Evolutionary conservation across 805 yeast species (phyloP).

Genomic region (Schwanniomyces vanrijiae): DNA sequence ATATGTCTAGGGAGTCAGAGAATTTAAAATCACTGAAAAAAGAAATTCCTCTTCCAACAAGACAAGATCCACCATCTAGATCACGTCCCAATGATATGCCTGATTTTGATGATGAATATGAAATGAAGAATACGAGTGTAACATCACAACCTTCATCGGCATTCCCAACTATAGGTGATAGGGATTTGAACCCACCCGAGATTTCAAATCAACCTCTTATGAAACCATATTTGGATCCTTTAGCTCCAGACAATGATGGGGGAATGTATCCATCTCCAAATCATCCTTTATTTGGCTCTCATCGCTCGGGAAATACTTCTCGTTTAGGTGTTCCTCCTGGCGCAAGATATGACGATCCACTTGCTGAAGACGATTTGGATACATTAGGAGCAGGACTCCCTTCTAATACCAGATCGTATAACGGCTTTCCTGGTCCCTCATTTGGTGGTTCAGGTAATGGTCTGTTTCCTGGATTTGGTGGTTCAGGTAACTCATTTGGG

Average conservation of each 20-base stretch:
- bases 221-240: constrained; percentile 46
- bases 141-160: constrained; percentile 1
- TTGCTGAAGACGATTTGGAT: constrained; percentile 43
- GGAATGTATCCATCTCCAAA: constrained; percentile 56
- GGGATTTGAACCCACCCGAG: constrained; percentile 51
- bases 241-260: constrained; percentile 30
- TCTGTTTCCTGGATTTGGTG: not conserved
- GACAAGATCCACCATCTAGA: not conserved
- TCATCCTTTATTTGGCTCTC: constrained; percentile 49
- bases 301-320: constrained; percentile 20
- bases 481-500: not conserved
- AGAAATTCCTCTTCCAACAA: not conserved
- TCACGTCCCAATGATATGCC: constrained; percentile 43
- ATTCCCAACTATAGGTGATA: constrained; percentile 44
- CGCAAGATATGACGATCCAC: constrained; percentile 54
- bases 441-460: not conserved
- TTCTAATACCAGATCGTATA: constrained; percentile 29
- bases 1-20: not conserved
- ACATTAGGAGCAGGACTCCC: constrained; percentile 48
- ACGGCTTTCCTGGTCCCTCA: constrained; percentile 6
- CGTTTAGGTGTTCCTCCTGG: constrained; percentile 44
- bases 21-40: not conserved
- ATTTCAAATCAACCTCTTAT: constrained; percentile 41
- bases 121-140: constrained; percentile 19
- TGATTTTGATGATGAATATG: constrained; percentile 54